These are phyloP conservation scores for Umbilicus rupestris DNA, from an alignment of 164 flowering plant species.

Conservation along the genomic window DNA sequence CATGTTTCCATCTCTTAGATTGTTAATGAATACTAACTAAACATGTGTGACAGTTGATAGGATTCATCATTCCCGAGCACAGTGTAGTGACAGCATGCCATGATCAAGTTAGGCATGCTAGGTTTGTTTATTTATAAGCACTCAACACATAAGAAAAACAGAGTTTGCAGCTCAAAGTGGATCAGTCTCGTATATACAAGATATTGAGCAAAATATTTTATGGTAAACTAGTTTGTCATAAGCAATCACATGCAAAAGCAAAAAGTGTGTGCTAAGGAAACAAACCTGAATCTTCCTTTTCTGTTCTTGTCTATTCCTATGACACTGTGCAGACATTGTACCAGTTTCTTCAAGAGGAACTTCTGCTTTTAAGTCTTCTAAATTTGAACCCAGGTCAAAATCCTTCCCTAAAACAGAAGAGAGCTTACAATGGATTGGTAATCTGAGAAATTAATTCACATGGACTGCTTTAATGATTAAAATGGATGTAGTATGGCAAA, in stretches of 20 bases:
- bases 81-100: no score
- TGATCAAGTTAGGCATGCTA: no score
- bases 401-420: not conserved
- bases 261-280: not conserved
- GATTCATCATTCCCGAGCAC: no score
- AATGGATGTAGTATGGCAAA: no score
- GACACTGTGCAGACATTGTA: not conserved
- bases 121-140: not conserved
- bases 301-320: not conserved
- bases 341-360: not conserved
- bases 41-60: not conserved
- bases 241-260: not conserved
- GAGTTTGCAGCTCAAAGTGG: not conserved
- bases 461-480: no score
- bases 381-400: not conserved
- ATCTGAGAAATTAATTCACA: no score
- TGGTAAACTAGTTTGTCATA: not conserved
- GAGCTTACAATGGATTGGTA: no score
- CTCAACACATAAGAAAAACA: not conserved
- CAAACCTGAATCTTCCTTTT: slow-evolving; percentile 3
- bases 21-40: not conserved
- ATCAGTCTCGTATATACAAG: not conserved
- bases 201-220: not conserved
- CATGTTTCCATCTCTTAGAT: not conserved
- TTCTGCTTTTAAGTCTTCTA: not conserved